These are phyloP conservation scores for Alternaria postmessia DNA, from an alignment of 2,329 filamentous ascomycete species.

Conservation along the genomic window DNA sequence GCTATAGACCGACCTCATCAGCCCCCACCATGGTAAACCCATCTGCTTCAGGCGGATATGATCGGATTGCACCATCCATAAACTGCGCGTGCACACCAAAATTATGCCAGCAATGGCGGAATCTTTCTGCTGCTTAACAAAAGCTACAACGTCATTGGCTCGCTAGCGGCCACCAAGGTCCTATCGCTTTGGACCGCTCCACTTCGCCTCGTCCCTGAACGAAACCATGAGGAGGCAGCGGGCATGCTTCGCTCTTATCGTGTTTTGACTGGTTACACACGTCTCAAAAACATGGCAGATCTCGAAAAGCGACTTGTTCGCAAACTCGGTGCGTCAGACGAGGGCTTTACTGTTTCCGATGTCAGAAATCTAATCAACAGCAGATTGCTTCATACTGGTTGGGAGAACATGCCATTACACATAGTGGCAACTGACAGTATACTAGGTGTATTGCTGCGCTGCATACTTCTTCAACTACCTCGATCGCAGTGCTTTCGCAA, in stretches of 20 bases:
- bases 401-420: neutral
- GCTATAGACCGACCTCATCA: neutral
- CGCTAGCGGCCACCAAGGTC: conserved; percentile 31
- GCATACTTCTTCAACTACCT: conserved; percentile 47
- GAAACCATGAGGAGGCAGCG: neutral
- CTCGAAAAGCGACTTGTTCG: conserved; percentile 36
- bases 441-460: conserved; percentile 38
- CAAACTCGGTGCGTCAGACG: conserved; percentile 28
- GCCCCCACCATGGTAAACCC: neutral
- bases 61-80: neutral
- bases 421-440: neutral
- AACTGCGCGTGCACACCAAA: neutral
- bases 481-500: conserved; percentile 37
- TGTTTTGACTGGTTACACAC: conserved; percentile 9
- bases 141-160: conserved; percentile 23
- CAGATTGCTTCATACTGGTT: conserved; percentile 37
- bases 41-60: neutral
- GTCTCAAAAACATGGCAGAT: conserved; percentile 20
- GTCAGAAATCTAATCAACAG: neutral
- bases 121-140: conserved; percentile 27
- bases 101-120: neutral
- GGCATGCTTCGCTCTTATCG: neutral
- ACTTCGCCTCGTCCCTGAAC: neutral
- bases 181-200: conserved; percentile 1
- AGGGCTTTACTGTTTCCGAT: neutral